These are phyloP conservation scores for Leucosporidium yakuticum DNA, from an alignment of 768 basidiomycete species.

Conservation along the genomic window DNA sequence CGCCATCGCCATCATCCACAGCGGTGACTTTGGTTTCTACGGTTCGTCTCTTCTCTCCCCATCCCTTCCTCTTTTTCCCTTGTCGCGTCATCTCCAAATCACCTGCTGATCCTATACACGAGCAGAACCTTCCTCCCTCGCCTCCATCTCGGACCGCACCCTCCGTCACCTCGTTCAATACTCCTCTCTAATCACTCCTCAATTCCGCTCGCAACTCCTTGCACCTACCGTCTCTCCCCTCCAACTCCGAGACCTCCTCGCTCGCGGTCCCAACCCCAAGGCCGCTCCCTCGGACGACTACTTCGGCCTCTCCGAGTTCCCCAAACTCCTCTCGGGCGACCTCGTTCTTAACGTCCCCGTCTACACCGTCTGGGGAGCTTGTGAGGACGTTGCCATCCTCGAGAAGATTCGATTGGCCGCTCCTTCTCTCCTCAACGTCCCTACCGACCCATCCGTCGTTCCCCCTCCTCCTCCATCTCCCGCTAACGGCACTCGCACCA, in stretches of 20 bases:
- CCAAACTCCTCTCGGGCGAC: slow-evolving; percentile 78
- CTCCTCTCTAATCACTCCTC: slow-evolving; percentile 81
- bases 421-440: slow-evolving; percentile 7
- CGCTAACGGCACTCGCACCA: slow-evolving; percentile 1
- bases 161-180: slow-evolving; percentile 94
- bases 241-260: slow-evolving; percentile 52
- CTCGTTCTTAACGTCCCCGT: slow-evolving; percentile 88
- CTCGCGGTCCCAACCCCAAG: slow-evolving; percentile 5
- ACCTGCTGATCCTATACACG: not conserved
- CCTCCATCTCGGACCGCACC: slow-evolving; percentile 86
- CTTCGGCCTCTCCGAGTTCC: slow-evolving; percentile 83
- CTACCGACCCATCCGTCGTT: slow-evolving; percentile 15
- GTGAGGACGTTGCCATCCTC: slow-evolving; percentile 86
- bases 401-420: slow-evolving; percentile 70
- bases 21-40: slow-evolving; percentile 99
- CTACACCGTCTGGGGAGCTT: slow-evolving; percentile 94
- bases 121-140: slow-evolving; percentile 68
- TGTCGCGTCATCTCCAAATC: not conserved
- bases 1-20: slow-evolving; percentile 90
- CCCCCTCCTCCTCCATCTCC: not conserved
- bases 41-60: slow-evolving; percentile 47
- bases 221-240: slow-evolving; percentile 21
- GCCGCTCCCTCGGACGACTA: slow-evolving; percentile 53
- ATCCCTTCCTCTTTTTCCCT: not conserved
- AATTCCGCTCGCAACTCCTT: slow-evolving; percentile 51